A percentile compares a stretch with the other conserved stretches of the same genome.
Conservation (phyloP, 2,329 filamentous ascomycete species). For the Scorias spongiosa region DNA sequence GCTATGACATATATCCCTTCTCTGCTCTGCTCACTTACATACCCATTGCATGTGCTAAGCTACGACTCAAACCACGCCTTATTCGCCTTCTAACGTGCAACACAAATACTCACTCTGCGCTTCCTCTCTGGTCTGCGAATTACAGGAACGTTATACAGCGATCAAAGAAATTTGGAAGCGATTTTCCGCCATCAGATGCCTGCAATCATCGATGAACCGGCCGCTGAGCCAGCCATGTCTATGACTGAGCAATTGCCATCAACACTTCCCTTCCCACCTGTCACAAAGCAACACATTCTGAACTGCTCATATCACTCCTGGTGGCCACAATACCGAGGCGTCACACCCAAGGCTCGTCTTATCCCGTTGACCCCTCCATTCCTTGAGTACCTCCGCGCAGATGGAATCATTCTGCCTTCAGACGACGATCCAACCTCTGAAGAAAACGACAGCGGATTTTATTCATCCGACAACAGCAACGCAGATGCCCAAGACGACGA, state of each 20-base stretch:
- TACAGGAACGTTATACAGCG: no score
- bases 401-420: conserved; percentile 77
- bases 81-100: no score
- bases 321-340: conserved; percentile 62
- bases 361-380: conserved; percentile 64
- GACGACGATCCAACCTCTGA: conserved; percentile 35
- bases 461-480: conserved; percentile 28
- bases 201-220: background rate
- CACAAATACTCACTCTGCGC: no score
- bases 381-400: conserved; percentile 73
- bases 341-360: conserved; percentile 73
- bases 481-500: conserved; percentile 34
- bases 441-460: conserved; percentile 37
- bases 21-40: no score
- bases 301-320: conserved; percentile 90
- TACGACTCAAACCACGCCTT: no score
- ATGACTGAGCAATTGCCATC: conserved; percentile 1
- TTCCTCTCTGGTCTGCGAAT: no score
- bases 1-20: no score
- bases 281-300: conserved; percentile 74
- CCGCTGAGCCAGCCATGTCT: background rate
- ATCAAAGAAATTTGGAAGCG: no score
- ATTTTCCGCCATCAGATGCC: background rate
- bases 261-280: conserved; percentile 58
- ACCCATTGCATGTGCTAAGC: no score